Base-by-base conservation (phyloP, 1,139 yeast genomes). In the Lodderomyces theae region DNA sequence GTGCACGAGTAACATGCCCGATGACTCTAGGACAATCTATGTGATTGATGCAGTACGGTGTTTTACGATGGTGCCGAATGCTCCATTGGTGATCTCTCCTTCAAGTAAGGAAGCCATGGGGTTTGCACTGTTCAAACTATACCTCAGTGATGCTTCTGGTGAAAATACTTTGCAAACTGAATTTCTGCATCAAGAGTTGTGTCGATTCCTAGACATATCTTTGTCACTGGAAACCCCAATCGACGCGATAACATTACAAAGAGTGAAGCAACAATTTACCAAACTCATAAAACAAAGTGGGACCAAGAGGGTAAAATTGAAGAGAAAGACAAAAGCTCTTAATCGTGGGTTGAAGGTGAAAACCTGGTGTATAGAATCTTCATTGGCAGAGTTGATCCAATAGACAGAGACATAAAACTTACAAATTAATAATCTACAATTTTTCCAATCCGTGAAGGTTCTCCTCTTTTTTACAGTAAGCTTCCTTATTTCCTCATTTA, bases 311-410 rank as follows among this genome's bases (percentile, higher is more conserved):
- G 18, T 28, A 28, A 15, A 15, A 11, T 28, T 28, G 11, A 28
- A 15, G 9, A 15, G 31, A 11, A 28, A 28, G 18, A 28, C 31
- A 4, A 28, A 28, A 28, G 9, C 12, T 28, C 18, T 15, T 18
- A 28, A 28, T 28, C 31, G 31, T 16, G 31, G 31, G 7, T n/a
- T 28, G 2, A 33, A 33, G 13, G 13, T 22, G 26, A 22, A 21
- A 33, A 22, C 26, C n/a, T 33, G 26, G 19, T 15, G 19, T 22
- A 12, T 33, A 22, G 26, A 24, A 22, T 22, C 35, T 2, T 47
- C 30, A 28, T 22, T 63, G 2, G 34, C 41, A 12, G 59, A 58
- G 11, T 40, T 50, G 30, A 28, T 50, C 4, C 65, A 66, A 2
- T n/a, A 19, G 8, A 19, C 8, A n/a, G n/a, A n/a, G n/a, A n/a